Conservation (phyloP, 257 asterid species). For the Solanum okadae region DNA sequence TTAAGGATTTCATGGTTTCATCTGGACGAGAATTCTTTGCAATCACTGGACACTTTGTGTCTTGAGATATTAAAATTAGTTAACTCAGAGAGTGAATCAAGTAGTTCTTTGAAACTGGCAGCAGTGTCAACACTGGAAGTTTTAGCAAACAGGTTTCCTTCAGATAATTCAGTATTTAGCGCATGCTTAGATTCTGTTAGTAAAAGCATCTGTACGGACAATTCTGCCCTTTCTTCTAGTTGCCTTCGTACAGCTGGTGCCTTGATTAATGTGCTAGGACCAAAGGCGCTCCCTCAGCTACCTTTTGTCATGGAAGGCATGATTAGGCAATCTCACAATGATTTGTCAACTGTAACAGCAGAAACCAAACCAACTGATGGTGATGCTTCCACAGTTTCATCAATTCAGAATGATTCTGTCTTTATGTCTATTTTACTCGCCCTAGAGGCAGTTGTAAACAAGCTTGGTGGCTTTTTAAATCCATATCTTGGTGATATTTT, state of each 20-base stretch:
- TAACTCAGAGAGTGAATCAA: slow-evolving; percentile 30
- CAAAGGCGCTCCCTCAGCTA: slow-evolving; percentile 66
- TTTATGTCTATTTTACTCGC: slow-evolving; percentile 53
- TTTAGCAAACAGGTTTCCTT: slow-evolving; percentile 48
- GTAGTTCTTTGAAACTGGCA: slow-evolving; percentile 50
- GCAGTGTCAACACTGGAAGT: slow-evolving; percentile 71
- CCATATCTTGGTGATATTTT: slow-evolving; percentile 66
- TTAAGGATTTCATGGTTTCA: slow-evolving; percentile 52
- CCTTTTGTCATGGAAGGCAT: slow-evolving; percentile 58
- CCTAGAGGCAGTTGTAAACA: slow-evolving; percentile 67
- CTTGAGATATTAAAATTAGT: slow-evolving; percentile 45
- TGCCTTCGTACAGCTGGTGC: slow-evolving; percentile 78
- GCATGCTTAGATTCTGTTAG: slow-evolving; percentile 68
- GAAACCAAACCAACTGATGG: slow-evolving; percentile 12
- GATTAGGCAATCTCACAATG: slow-evolving; percentile 34
- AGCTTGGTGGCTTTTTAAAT: slow-evolving; percentile 76
- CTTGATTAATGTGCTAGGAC: slow-evolving; percentile 74
- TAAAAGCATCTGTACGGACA: slow-evolving; percentile 44
- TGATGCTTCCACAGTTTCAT: slow-evolving; percentile 12
- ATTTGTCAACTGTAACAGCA: slow-evolving; percentile 12
- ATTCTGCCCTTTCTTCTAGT: slow-evolving; percentile 52
- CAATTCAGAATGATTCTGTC: slow-evolving; percentile 30
- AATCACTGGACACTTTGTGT: slow-evolving; percentile 42
- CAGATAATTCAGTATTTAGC: slow-evolving; percentile 45
- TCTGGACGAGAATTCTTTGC: slow-evolving; percentile 37